phyloP scores from a whole-genome alignment of 257 asterid species.

The Fraxinus cuspidata region DNA sequence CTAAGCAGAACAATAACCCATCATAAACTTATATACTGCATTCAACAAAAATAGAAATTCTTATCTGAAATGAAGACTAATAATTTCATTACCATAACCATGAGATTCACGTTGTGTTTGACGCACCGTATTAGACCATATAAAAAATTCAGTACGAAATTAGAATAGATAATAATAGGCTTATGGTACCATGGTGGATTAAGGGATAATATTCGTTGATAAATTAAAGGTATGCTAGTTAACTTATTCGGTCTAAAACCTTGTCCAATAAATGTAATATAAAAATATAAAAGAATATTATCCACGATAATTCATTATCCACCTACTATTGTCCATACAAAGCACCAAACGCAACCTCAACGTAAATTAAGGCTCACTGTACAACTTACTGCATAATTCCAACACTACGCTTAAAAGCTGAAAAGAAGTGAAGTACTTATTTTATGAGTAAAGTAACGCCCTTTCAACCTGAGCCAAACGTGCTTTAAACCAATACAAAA shows the following conservation, averaged over 20 bases:
- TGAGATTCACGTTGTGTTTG: background rate
- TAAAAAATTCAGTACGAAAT: background rate
- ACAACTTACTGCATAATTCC: background rate
- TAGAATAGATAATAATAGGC: no score
- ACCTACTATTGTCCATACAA: no score
- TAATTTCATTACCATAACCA: background rate
- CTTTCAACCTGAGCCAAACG: background rate
- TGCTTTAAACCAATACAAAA: background rate
- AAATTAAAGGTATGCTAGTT: no score
- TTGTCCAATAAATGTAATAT: no score
- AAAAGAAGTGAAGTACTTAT: background rate
- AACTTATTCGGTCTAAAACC: no score
- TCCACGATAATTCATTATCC: no score
- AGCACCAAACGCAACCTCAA: background rate
- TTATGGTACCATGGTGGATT: no score
- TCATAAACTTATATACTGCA: background rate
- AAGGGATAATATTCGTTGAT: no score
- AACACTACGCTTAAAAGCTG: background rate
- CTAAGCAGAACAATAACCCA: slow-evolving; percentile 3
- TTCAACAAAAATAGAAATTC: background rate
- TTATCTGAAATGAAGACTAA: background rate
- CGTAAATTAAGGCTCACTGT: background rate
- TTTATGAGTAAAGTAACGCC: background rate
- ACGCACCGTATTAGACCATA: background rate
- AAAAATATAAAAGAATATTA: no score